These are phyloP conservation scores for Erodium chrysanthum DNA, from an alignment of 441 rosid species.

Conservation along the genomic window DNA sequence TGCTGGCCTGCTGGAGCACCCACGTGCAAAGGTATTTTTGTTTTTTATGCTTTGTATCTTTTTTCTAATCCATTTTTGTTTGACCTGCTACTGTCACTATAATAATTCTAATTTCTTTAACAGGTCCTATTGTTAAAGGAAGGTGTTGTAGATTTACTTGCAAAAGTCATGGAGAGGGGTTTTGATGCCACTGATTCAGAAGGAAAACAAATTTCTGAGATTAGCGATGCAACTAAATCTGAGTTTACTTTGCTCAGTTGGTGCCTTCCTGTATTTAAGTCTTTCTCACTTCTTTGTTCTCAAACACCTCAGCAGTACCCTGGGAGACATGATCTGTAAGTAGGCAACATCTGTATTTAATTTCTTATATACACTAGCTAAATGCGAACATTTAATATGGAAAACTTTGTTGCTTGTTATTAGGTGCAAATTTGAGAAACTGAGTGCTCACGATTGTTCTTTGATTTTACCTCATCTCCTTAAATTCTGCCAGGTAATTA, in stretches of 20 bases:
- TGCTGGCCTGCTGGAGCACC: slow-evolving; percentile 81
- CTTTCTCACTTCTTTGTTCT: slow-evolving; percentile 52
- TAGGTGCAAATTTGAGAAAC: slow-evolving; percentile 35
- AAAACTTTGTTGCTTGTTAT: slow-evolving; percentile 17
- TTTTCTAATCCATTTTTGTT: slow-evolving; percentile 3
- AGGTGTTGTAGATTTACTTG: slow-evolving; percentile 50
- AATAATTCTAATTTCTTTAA: slow-evolving; percentile 14
- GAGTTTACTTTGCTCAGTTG: slow-evolving; percentile 45
- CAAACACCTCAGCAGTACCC: slow-evolving; percentile 28
- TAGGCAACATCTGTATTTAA: slow-evolving; percentile 20
- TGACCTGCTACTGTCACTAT: slow-evolving; percentile 10
- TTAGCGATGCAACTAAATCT: slow-evolving; percentile 30
- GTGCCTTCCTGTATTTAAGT: slow-evolving; percentile 69
- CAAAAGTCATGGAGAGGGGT: slow-evolving; percentile 56
- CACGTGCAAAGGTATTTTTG: slow-evolving; percentile 52
- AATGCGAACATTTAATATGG: not conserved
- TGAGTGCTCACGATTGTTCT: slow-evolving; percentile 55
- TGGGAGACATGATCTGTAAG: slow-evolving; percentile 52
- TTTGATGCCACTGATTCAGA: slow-evolving; percentile 44
- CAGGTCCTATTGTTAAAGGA: slow-evolving; percentile 63
- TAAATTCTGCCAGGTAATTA: slow-evolving; percentile 66
- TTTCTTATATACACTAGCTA: slow-evolving; percentile 5
- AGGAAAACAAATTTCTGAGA: slow-evolving; percentile 36
- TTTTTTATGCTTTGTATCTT: not conserved
- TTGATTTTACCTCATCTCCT: slow-evolving; percentile 46